Percentiles rank a stretch among this genome's conserved stretches.
phyloP scores from a whole-genome alignment of 257 asterid genomes.

The Nicotiana attenuata region DNA sequence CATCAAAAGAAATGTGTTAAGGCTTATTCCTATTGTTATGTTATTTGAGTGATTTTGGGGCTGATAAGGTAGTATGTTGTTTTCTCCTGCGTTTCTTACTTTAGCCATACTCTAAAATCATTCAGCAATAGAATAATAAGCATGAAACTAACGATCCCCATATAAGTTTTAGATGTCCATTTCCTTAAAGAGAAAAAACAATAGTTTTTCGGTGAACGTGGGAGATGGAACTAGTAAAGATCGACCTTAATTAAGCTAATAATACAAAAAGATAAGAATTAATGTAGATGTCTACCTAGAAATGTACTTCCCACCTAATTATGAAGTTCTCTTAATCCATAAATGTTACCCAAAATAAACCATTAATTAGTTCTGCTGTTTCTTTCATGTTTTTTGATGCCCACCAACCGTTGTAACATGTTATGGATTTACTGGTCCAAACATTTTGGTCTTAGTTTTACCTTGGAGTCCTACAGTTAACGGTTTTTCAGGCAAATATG shows the following conservation, averaged over 20 bases:
- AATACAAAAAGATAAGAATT: constrained; percentile 27
- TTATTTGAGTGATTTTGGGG: constrained; percentile 1
- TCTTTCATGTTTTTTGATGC: constrained; percentile 26
- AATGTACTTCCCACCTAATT: constrained; percentile 58
- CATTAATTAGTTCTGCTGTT: constrained; percentile 47
- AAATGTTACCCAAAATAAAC: constrained; percentile 17
- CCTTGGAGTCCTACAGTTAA: background rate
- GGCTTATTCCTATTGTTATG: background rate
- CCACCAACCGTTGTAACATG: constrained; percentile 23
- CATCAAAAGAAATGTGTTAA: background rate
- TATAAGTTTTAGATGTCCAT: background rate
- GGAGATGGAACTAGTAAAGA: background rate
- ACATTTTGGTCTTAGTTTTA: constrained; percentile 20
- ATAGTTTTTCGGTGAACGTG: background rate
- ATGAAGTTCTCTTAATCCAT: constrained; percentile 33
- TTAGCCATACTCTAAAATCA: background rate
- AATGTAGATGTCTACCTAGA: constrained; percentile 21
- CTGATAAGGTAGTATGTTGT: constrained; percentile 6
- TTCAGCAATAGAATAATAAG: background rate
- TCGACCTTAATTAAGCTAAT: constrained; percentile 29
- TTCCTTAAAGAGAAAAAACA: background rate
- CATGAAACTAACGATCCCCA: background rate
- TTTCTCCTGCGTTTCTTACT: constrained; percentile 1
- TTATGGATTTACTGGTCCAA: constrained; percentile 2
- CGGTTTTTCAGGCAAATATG: background rate